These are phyloP conservation scores for Colletotrichum coccodes DNA, from an alignment of 2,329 filamentous ascomycete genomes.

Conservation along the genomic window DNA sequence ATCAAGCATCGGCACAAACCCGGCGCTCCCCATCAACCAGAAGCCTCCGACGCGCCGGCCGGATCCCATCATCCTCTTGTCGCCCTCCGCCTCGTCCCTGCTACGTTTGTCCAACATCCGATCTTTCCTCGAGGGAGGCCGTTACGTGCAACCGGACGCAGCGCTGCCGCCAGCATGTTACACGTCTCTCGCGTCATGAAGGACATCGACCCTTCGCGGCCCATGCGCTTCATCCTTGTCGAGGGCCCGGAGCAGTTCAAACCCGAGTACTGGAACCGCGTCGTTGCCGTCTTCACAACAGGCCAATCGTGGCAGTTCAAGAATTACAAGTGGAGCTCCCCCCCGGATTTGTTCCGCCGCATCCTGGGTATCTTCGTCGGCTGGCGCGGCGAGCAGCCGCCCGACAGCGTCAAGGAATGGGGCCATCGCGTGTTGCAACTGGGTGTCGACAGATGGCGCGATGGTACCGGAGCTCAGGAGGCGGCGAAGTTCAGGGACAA, in stretches of 20 bases:
- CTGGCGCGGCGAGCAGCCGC: slow-evolving; percentile 85
- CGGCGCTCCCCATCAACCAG: slow-evolving; percentile 63
- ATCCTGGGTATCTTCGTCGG: slow-evolving; percentile 90
- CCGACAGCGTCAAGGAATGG: slow-evolving; percentile 83
- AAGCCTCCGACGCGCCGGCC: slow-evolving; percentile 62
- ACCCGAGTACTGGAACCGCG: slow-evolving; percentile 95
- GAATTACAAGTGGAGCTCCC: slow-evolving; percentile 94
- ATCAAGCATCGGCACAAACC: slow-evolving; percentile 51
- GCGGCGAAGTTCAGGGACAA: slow-evolving; percentile 82
- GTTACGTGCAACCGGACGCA: slow-evolving; percentile 82
- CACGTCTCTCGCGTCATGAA: slow-evolving; percentile 85
- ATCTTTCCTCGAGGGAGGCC: slow-evolving; percentile 87
- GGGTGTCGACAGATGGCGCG: slow-evolving; percentile 85
- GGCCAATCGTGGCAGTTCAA: slow-evolving; percentile 99
- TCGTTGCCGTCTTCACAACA: slow-evolving; percentile 97
- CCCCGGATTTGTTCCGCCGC: slow-evolving; percentile 89
- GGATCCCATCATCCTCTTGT: slow-evolving; percentile 95
- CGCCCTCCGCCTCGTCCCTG: slow-evolving; percentile 92
- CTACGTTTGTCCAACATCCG: slow-evolving; percentile 97
- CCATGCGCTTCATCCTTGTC: slow-evolving; percentile 93
- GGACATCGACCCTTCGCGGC: slow-evolving; percentile 73
- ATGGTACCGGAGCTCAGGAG: slow-evolving; percentile 57
- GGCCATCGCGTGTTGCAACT: slow-evolving; percentile 84
- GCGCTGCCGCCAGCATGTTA: slow-evolving; percentile 80
- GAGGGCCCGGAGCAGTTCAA: slow-evolving; percentile 95